phyloP scores from a whole-genome alignment of 192 early-diverging fungal genomes.

The Entophlyctis luteolus region DNA sequence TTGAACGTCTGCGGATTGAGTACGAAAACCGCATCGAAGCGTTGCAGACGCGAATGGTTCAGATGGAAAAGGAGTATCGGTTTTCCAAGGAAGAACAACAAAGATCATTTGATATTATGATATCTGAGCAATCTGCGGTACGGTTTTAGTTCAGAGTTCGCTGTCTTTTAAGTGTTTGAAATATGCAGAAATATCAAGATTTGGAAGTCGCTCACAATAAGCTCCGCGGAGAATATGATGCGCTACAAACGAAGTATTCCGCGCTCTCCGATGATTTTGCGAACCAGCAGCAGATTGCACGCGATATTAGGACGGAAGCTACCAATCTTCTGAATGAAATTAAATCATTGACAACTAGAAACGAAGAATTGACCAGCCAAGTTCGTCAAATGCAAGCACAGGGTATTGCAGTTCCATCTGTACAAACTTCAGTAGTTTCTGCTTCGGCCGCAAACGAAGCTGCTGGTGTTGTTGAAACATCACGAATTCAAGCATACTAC shows the following conservation, averaged over 20 bases:
- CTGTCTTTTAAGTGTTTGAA: too few relatives aligned
- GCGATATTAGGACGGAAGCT: slow-evolving; percentile 67
- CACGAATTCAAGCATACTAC: slow-evolving; percentile 70
- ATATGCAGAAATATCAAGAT: slow-evolving; percentile 16
- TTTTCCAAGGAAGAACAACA: slow-evolving; percentile 10
- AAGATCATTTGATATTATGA: slow-evolving; percentile 2
- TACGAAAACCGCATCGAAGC: slow-evolving; percentile 21
- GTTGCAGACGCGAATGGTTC: slow-evolving; percentile 7
- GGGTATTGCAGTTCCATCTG: too few relatives aligned
- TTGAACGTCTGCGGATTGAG: slow-evolving; percentile 16
- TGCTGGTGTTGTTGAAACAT: slow-evolving; percentile 65
- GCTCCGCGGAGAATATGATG: slow-evolving; percentile 38
- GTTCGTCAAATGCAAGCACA: too few relatives aligned
- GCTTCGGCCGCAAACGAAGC: background rate
- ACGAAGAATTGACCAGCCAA: slow-evolving; percentile 56
- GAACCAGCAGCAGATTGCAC: slow-evolving; percentile 69
- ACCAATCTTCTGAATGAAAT: slow-evolving; percentile 68
- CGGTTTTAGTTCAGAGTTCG: background rate
- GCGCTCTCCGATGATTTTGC: slow-evolving; percentile 69
- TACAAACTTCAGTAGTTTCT: too few relatives aligned
- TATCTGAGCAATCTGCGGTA: slow-evolving; percentile 6
- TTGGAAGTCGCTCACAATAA: slow-evolving; percentile 27
- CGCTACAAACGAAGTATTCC: slow-evolving; percentile 59
- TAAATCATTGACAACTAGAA: slow-evolving; percentile 54
- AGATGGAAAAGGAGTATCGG: slow-evolving; percentile 24